Conservation (phyloP, 495 filamentous ascomycete genomes). For the Staphylotrichum tortipilum region DNA sequence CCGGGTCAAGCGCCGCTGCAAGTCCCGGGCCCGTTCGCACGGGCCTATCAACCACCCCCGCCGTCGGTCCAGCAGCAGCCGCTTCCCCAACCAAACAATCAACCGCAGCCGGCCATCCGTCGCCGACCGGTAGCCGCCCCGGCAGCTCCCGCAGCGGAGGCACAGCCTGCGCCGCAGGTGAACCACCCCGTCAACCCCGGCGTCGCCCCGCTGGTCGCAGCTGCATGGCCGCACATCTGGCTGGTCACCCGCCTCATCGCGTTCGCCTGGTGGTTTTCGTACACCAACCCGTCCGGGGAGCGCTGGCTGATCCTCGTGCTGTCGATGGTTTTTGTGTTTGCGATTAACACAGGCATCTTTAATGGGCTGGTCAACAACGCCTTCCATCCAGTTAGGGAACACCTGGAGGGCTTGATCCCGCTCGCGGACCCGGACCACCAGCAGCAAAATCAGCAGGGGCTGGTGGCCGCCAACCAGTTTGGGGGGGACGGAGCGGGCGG, state of each 20-base stretch:
- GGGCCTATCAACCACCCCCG: conserved; percentile 1
- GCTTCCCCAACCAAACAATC: conserved; percentile 13
- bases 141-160: neutral
- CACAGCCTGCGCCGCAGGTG: conserved; percentile 1
- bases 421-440: conserved; percentile 30
- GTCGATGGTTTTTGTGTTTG: conserved; percentile 46
- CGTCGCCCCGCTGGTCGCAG: conserved; percentile 40
- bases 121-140: conserved; percentile 2
- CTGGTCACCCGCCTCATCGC: conserved; percentile 65
- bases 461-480: conserved; percentile 5
- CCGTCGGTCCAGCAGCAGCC: conserved; percentile 3
- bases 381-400: conserved; percentile 55
- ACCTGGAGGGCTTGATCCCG: conserved; percentile 65
- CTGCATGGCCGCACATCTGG: conserved; percentile 58
- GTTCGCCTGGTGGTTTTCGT: conserved; percentile 74
- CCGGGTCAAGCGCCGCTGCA: neutral
- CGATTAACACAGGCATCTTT: conserved; percentile 58
- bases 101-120: conserved; percentile 10
- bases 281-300: conserved; percentile 59
- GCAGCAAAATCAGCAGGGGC: conserved; percentile 2
- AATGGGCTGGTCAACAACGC: conserved; percentile 47
- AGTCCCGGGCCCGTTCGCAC: neutral
- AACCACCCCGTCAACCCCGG: conserved; percentile 34
- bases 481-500: neutral
- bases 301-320: conserved; percentile 54